Conservation (phyloP, 352 stramenopile species). For the Globisporangium viniferum region DNA sequence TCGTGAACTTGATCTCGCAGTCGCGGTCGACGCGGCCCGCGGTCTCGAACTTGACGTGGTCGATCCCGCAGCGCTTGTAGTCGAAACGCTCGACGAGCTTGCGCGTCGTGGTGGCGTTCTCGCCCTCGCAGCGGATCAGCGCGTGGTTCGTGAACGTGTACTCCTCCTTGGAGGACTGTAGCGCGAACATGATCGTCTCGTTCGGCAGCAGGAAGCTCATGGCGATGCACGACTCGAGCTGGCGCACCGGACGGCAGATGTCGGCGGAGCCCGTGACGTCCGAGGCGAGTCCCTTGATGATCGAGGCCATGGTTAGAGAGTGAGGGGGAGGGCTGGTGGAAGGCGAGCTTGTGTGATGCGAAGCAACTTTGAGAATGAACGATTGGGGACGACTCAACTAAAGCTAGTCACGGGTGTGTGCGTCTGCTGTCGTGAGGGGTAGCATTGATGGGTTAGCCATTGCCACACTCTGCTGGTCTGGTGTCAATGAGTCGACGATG, state of each 20-base stretch:
- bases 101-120: constrained; percentile 41
- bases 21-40: constrained; percentile 45
- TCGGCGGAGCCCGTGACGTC: constrained; percentile 50
- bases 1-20: constrained; percentile 38
- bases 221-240: constrained; percentile 30
- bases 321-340: neutral
- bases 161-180: constrained; percentile 57
- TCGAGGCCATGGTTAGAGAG: constrained; percentile 16
- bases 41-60: constrained; percentile 38
- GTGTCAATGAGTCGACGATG: neutral
- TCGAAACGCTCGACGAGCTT: constrained; percentile 38
- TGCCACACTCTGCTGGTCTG: neutral
- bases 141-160: constrained; percentile 64
- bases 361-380: constrained; percentile 12
- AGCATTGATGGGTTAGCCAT: neutral
- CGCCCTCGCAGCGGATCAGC: constrained; percentile 35
- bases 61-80: constrained; percentile 26
- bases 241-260: constrained; percentile 40
- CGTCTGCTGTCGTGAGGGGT: neutral
- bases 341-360: neutral
- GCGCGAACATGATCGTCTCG: constrained; percentile 50
- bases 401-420: neutral
- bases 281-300: constrained; percentile 49
- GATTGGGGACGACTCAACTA: neutral
- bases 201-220: constrained; percentile 34